A percentile compares a stretch with the other conserved stretches of the same genome.
phyloP scores from a whole-genome alignment of 2,329 filamentous ascomycete species.

The Fusarium devonianum region DNA sequence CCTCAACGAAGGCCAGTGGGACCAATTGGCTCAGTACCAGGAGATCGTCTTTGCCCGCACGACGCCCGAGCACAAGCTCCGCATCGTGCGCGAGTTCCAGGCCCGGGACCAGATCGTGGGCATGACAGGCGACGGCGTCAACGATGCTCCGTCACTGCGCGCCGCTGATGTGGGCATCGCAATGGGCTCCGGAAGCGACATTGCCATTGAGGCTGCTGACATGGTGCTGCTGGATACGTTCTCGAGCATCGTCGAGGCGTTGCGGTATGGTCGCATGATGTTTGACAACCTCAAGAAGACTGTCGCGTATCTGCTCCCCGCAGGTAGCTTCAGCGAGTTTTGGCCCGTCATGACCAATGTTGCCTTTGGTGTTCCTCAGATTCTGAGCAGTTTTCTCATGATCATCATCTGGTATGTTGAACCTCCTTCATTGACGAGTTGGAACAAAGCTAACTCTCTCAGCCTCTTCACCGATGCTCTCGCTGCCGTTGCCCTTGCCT shows the following conservation, averaged over 20 bases:
- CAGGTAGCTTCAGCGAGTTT: conserved; percentile 78
- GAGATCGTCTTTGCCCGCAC: conserved; percentile 80
- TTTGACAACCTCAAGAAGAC: conserved; percentile 81
- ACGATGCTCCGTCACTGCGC: conserved; percentile 82
- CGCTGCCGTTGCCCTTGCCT: conserved; percentile 75
- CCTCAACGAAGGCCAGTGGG: conserved; percentile 74
- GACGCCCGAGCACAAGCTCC: conserved; percentile 80
- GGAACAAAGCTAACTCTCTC: conserved; percentile 9
- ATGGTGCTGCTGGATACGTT: conserved; percentile 84
- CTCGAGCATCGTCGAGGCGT: conserved; percentile 73
- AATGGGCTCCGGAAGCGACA: conserved; percentile 80
- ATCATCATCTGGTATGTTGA: conserved; percentile 64
- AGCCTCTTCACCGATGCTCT: conserved; percentile 80
- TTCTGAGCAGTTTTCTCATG: conserved; percentile 77
- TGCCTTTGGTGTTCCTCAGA: conserved; percentile 74
- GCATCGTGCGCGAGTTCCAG: conserved; percentile 80
- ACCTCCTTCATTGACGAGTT: background rate
- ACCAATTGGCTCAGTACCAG: conserved; percentile 67
- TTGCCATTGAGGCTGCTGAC: conserved; percentile 81
- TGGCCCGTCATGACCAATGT: conserved; percentile 79
- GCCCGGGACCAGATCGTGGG: conserved; percentile 70
- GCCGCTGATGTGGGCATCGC: conserved; percentile 85
- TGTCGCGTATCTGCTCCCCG: conserved; percentile 75
- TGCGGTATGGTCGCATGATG: conserved; percentile 76
- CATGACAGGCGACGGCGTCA: conserved; percentile 89